Evolutionary conservation across 371 early-diverging fungal genomes (phyloP), one percentile per base, ranked within the genome.

Genomic region (Actinomucor elegans): DNA sequence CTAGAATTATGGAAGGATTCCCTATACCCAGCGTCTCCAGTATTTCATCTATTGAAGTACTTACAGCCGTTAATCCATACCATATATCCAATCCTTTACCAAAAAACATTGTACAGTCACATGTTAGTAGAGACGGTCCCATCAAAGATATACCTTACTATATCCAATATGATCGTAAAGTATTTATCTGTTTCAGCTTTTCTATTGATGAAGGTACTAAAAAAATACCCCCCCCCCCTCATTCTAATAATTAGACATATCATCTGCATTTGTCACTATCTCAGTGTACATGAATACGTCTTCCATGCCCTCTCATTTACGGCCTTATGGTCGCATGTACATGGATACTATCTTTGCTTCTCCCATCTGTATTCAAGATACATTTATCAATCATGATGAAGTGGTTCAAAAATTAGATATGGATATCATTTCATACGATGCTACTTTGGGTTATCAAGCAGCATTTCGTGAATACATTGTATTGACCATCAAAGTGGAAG

Each of bases 111-210:
- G 57, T 81, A 21, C 81, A 81, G 53, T 51, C 50, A 26, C 66
- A 82, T 38, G 50, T 81, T 31, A 69, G 70, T 41, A 55, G 52
- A 11, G 78, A 79, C 35, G 43, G 59, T 15, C 18, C 36, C 34
- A 5, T 21, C 15, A 36, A 43, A 3, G 40, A 55, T 44, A 46
- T 61, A 38, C 79, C 83, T 6, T 80, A 67, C 48, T 79, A 71
- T 55, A 71, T 81, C 14, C 79, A 83, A 53, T 79, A 64, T 50
- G 79, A 80, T 27, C 77, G 81, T 79, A 74, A 49, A 14, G 18
- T 0, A 9, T 7, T 9, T 27, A 18, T 20, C 7, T 28, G 18
- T 35, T 32, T 2, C 7, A 26, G n/a, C 1, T 45, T 45, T 27
- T 12, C 5, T 7, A 26, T 35, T 17, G 23, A 26, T 24, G 0